Conservation (phyloP, 2,329 filamentous ascomycete species). For the Xylaria sp. region DNA sequence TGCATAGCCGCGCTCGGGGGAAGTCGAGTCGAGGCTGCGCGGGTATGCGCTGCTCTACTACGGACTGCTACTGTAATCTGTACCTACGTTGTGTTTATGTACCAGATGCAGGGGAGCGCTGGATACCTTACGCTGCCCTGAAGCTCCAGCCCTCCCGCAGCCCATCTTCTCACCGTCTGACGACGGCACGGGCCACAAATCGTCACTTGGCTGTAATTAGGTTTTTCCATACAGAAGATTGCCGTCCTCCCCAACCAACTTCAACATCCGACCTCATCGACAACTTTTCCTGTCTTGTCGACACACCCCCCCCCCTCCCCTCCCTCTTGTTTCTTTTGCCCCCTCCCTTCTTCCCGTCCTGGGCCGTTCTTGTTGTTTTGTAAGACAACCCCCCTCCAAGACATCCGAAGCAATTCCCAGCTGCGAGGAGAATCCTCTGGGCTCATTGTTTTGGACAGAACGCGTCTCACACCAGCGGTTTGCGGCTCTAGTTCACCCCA, state of each 20-base stretch:
- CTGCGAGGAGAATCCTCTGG: constrained; percentile 4
- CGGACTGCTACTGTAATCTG: no score
- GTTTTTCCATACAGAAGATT: not conserved
- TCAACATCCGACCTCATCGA: constrained; percentile 22
- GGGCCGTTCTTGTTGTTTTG: constrained; percentile 29
- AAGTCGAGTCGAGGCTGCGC: no score
- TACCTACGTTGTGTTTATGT: no score
- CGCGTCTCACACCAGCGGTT: constrained; percentile 23
- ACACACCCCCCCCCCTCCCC: constrained; percentile 18
- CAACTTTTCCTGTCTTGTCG: constrained; percentile 11
- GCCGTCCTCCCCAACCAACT: constrained; percentile 5
- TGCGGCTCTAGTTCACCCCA: no score
- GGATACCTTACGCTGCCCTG: no score
- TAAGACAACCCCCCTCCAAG: constrained; percentile 28
- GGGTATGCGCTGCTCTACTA: no score
- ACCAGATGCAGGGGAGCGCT: no score
- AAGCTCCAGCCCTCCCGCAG: not conserved
- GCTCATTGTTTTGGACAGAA: constrained; percentile 28
- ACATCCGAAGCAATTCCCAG: constrained; percentile 26
- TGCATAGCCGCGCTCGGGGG: no score
- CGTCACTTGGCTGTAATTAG: not conserved
- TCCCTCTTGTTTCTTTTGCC: constrained; percentile 22
- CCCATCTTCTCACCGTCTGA: not conserved
- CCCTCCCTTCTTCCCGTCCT: constrained; percentile 24
- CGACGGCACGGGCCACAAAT: not conserved